Evolutionary conservation across 163 green algal species (phyloP).

Genomic region (Scenedesmus sp.): DNA sequence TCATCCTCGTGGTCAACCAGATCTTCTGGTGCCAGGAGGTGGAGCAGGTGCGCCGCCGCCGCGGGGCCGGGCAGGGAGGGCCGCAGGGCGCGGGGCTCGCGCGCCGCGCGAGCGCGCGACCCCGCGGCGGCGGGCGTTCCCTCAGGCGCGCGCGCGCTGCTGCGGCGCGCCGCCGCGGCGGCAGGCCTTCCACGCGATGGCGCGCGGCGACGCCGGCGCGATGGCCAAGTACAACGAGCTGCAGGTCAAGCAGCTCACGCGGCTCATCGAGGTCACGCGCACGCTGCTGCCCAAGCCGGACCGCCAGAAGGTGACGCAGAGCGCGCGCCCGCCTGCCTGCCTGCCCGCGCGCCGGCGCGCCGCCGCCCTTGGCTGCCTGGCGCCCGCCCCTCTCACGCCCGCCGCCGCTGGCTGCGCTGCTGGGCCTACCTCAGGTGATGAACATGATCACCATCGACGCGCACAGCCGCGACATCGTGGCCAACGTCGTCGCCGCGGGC

Average conservation of each 20-base stretch:
- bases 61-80: too few species aligned
- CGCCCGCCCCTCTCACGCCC: neutral
- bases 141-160: too few species aligned
- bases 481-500: conserved; percentile 64
- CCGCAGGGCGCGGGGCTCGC: too few species aligned
- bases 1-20: conserved; percentile 91
- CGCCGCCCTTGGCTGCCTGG: neutral
- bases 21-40: conserved; percentile 92
- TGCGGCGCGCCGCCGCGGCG: too few species aligned
- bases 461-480: conserved; percentile 87
- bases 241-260: conserved; percentile 85
- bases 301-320: conserved; percentile 46
- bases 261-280: conserved; percentile 86
- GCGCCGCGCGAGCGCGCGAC: too few species aligned
- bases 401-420: neutral
- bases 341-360: too few species aligned
- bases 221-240: conserved; percentile 77
- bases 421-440: too few species aligned
- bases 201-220: conserved; percentile 68
- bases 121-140: too few species aligned
- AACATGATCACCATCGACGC: conserved; percentile 96
- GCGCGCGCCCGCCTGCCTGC: too few species aligned
- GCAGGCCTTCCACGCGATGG: conserved; percentile 73
- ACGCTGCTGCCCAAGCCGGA: conserved; percentile 65
- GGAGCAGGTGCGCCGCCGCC: conserved; percentile 57